Base-by-base conservation (phyloP, 805 yeast species). In the Debaryomyces hansenii region DNA sequence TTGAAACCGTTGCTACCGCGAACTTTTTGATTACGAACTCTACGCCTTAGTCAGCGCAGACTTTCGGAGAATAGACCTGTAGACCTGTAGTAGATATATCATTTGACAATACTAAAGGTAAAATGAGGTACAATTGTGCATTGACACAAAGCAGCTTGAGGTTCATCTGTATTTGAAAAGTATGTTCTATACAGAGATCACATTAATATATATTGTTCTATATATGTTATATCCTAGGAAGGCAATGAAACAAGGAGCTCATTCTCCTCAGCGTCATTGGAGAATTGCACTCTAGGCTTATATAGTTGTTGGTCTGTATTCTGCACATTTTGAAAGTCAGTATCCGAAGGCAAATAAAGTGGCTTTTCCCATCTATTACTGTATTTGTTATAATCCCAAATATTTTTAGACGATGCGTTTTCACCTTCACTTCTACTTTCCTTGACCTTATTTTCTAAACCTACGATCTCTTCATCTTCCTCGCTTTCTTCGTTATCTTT, bases 351-450 rank as follows among this genome's bases (percentile, higher is more conserved):
- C 11, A 63, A 45, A 53, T 80, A 82, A 0, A 67, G 62, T 0
- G 85, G 85, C 44, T 73, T 77, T 41, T 70, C 75, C 82, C 87
- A 84, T 55, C 75, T 80, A 9, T 66, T 50, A 28, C 67, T 60
- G 47, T 85, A 88, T 39, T 69, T 67, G 46, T 78, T 78, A 54
- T 70, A 78, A 57, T 87, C 88, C 89, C 91, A 87, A 1, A 71
- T 62, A 21, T 69, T 66, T 9, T 67, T 61, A 6, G 72, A 55
- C 51, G 59, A 64, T 49, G 56, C 48, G 1, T 59, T 54, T 42
- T 73, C 75, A 2, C 58, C 59, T 28, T 60, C 56, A 41, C 57
- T 52, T 38, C 59, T 61, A 4, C 54, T 55, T 21, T 55, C 51
- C 28, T 48, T 51, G 16, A 73, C 27, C 20, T 62, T 45, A 5